Percentiles rank a stretch among this genome's conserved stretches.
Evolutionary conservation across 2,329 filamentous ascomycete genomes (phyloP).

Genomic region (Neurospora sp.): DNA sequence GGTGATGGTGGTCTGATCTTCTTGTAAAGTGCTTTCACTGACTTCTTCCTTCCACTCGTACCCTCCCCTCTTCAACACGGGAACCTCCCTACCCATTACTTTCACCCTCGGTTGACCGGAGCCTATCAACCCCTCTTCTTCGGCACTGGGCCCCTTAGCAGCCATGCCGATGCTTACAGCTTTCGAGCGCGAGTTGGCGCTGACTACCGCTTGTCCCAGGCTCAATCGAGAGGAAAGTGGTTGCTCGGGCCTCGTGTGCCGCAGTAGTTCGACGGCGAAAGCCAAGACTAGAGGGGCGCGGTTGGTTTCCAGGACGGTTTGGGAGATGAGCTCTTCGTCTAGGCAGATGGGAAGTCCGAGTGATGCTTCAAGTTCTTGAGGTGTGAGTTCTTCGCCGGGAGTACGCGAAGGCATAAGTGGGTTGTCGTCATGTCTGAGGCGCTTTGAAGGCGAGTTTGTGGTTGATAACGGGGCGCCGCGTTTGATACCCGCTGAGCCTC

Average conservation of each 20-base stretch:
- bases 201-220: slow-evolving; percentile 74
- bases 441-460: slow-evolving; percentile 21
- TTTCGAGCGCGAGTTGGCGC: slow-evolving; percentile 68
- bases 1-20: slow-evolving; percentile 5
- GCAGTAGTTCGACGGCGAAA: slow-evolving; percentile 64
- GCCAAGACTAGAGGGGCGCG: slow-evolving; percentile 74
- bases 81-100: slow-evolving; percentile 64
- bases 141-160: slow-evolving; percentile 53
- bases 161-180: slow-evolving; percentile 62
- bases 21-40: slow-evolving; percentile 6
- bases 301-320: slow-evolving; percentile 59
- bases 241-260: slow-evolving; percentile 78
- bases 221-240: slow-evolving; percentile 76
- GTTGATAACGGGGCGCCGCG: slow-evolving; percentile 19
- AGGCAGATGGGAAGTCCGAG: slow-evolving; percentile 48
- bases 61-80: slow-evolving; percentile 67
- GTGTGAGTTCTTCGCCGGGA: slow-evolving; percentile 28
- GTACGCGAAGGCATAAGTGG: slow-evolving; percentile 15
- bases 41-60: slow-evolving; percentile 50
- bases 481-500: slow-evolving; percentile 19
- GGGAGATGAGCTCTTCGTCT: slow-evolving; percentile 50
- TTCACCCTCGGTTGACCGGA: slow-evolving; percentile 65
- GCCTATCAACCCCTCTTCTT: slow-evolving; percentile 58
- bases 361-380: slow-evolving; percentile 53
- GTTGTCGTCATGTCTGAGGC: slow-evolving; percentile 19